Percentiles rank a stretch among this genome's conserved stretches.
Evolutionary conservation across 768 basidiomycete species (phyloP).

Genomic region (Hemileccinum rubropunctum): DNA sequence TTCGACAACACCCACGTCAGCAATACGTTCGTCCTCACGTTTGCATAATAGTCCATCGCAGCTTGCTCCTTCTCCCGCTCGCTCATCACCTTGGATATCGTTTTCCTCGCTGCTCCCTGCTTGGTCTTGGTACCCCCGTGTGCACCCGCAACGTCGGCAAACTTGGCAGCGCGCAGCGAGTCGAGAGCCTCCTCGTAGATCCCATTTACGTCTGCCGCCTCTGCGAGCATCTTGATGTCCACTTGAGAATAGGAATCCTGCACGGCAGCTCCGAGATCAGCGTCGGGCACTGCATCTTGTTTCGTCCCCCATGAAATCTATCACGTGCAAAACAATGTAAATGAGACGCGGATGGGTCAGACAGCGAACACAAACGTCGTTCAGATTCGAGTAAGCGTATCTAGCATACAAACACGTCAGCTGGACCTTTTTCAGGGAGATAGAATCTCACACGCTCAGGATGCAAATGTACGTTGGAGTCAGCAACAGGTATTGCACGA

Average conservation of each 20-base stretch:
- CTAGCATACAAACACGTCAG: slow-evolving; percentile 39
- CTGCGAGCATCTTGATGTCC: slow-evolving; percentile 82
- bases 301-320: slow-evolving; percentile 98
- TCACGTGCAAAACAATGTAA: not conserved
- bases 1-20: slow-evolving; percentile 85
- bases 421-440: not conserved
- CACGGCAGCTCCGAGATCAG: slow-evolving; percentile 80
- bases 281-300: slow-evolving; percentile 68
- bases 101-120: slow-evolving; percentile 5
- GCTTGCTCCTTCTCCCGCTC: slow-evolving; percentile 66
- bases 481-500: slow-evolving; percentile 82
- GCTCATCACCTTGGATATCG: slow-evolving; percentile 29
- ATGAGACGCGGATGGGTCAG: slow-evolving; percentile 11
- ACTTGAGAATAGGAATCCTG: slow-evolving; percentile 81
- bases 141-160: slow-evolving; percentile 22
- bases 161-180: slow-evolving; percentile 62
- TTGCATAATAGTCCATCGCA: slow-evolving; percentile 85
- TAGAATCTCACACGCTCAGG: slow-evolving; percentile 52
- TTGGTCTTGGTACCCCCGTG: slow-evolving; percentile 6
- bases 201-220: slow-evolving; percentile 77
- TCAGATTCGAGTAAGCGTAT: slow-evolving; percentile 83
- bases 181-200: slow-evolving; percentile 82
- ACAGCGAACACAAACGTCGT: slow-evolving; percentile 52
- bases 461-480: slow-evolving; percentile 80
- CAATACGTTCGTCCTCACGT: slow-evolving; percentile 79